Evolutionary conservation across 805 yeast species (phyloP).

Genomic region (Myxozyma lipomycoides): DNA sequence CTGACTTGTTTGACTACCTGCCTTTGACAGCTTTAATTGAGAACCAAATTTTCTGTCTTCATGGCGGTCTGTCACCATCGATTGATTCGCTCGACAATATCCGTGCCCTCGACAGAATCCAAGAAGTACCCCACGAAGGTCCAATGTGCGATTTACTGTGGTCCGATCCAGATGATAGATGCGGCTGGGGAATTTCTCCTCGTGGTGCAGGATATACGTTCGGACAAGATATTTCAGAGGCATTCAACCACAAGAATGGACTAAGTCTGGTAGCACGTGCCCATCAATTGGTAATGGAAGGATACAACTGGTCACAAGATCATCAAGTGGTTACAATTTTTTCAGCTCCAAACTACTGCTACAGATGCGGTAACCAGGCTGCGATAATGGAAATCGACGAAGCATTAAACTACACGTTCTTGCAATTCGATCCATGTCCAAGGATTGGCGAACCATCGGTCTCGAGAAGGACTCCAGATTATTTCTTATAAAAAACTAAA

Average conservation of each 20-base stretch:
- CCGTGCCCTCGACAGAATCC: conserved; percentile 82
- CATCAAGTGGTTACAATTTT: conserved; percentile 91
- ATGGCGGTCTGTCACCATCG: conserved; percentile 94
- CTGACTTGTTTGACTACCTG: conserved; percentile 87
- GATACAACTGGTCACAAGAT: conserved; percentile 85
- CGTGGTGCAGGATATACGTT: conserved; percentile 98
- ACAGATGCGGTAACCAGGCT: conserved; percentile 94
- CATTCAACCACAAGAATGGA: conserved; percentile 87
- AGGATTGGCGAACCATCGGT: conserved; percentile 98
- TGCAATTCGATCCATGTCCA: conserved; percentile 89
- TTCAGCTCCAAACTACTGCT: conserved; percentile 99
- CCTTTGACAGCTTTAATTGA: conserved; percentile 92
- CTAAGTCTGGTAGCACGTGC: conserved; percentile 86
- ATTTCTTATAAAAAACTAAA: conserved; percentile 58
- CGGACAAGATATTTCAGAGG: conserved; percentile 92
- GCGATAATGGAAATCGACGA: conserved; percentile 82
- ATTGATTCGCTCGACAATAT: conserved; percentile 91
- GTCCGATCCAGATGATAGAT: conserved; percentile 78
- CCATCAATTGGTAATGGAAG: conserved; percentile 97
- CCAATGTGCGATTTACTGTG: conserved; percentile 95
- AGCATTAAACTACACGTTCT: conserved; percentile 76
- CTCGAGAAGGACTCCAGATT: conserved; percentile 90
- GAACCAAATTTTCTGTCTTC: conserved; percentile 84
- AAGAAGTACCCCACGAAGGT: conserved; percentile 96
- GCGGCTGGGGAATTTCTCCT: conserved; percentile 95